These are phyloP conservation scores for Coelastrella sp. DNA, from an alignment of 139 green algal species.

Conservation along the genomic window DNA sequence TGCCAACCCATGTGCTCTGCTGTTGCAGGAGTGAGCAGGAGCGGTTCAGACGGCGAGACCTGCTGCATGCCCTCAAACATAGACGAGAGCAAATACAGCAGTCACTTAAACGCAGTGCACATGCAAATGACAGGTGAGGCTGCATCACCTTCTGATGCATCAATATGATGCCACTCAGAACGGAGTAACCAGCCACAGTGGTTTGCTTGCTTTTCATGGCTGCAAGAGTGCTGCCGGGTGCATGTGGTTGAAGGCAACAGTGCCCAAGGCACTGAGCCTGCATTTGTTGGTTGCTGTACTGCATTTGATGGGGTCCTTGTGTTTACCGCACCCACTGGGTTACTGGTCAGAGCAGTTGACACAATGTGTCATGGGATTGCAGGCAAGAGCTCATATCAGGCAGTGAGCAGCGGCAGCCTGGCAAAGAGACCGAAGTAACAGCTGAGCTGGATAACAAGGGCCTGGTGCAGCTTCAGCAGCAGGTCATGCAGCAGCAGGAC, in stretches of 20 bases:
- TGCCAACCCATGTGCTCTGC: too few species aligned
- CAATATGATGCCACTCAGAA: neutral
- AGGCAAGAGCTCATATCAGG: constrained; percentile 23
- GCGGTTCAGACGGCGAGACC: constrained; percentile 81
- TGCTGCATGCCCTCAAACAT: constrained; percentile 74
- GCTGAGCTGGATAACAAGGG: constrained; percentile 73
- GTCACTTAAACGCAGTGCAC: constrained; percentile 69
- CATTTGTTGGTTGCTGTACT: too few species aligned
- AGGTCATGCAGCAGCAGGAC: constrained; percentile 85
- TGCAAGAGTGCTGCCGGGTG: too few species aligned
- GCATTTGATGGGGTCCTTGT: too few species aligned
- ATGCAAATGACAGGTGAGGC: constrained; percentile 60
- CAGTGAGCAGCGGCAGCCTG: constrained; percentile 5
- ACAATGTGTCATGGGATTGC: neutral
- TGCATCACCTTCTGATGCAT: neutral
- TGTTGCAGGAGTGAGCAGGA: constrained; percentile 85
- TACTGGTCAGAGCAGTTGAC: too few species aligned
- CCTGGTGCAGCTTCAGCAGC: constrained; percentile 79
- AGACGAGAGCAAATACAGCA: constrained; percentile 84
- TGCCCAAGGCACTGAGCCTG: too few species aligned
- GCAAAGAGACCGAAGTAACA: constrained; percentile 72
- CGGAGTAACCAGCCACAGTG: too few species aligned
- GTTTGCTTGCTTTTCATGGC: too few species aligned
- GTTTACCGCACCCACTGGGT: too few species aligned
- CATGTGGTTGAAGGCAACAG: too few species aligned